Evolutionary conservation across 225 moss, liverwort and hornwort species (phyloP).

Genomic region (Thuidium tamariscinum): DNA sequence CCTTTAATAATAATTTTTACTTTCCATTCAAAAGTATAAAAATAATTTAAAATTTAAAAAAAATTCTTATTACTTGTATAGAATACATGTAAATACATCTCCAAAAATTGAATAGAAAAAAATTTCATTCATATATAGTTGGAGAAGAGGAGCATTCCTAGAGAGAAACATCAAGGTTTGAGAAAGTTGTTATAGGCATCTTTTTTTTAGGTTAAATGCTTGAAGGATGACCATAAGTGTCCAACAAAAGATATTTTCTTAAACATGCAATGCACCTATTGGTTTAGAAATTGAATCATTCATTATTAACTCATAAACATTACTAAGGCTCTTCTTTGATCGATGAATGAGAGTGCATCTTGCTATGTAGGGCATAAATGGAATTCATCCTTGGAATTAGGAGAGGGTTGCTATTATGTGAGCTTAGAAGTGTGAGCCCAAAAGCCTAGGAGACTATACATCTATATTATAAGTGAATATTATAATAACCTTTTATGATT

Average conservation of each 20-base stretch:
- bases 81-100: background rate
- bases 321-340: no score
- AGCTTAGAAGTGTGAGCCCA: no score
- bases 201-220: background rate
- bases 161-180: background rate
- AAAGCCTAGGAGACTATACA: no score
- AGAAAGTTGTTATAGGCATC: background rate
- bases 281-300: background rate
- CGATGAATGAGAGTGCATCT: no score
- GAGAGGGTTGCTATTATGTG: no score
- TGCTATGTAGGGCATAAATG: no score
- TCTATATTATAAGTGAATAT: no score
- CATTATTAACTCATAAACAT: no score
- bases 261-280: background rate
- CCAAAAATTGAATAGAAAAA: background rate
- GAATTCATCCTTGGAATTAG: no score
- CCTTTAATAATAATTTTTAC: background rate
- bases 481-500: no score
- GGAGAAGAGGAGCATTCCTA: background rate
- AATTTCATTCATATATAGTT: background rate
- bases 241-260: background rate
- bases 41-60: no score
- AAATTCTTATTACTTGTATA: rapidly evolving
- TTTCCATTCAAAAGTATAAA: no score
- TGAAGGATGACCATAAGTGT: background rate